Base-by-base conservation (phyloP, 2,329 filamentous ascomycete species). In the Pyricularia sp. region DNA sequence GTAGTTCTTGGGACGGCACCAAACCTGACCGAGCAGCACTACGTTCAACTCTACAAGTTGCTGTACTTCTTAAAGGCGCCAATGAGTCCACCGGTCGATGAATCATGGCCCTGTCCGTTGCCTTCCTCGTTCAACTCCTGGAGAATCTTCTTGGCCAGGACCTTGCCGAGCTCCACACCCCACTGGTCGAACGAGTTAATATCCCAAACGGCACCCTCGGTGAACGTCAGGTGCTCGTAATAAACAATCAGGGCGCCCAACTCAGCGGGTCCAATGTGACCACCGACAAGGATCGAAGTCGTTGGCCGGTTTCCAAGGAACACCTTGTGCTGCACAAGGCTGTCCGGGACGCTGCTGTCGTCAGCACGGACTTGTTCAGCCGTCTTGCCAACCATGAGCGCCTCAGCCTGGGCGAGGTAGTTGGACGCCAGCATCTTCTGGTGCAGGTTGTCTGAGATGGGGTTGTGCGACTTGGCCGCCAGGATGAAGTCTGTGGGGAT, bases 161-260 rank as follows among this genome's bases (percentile, higher is more conserved):
- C 89, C 90, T 99, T 99, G 80, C 95, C 95, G 71, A 99, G 85
- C 86, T 99, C 95, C 64, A 99, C 95, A 82, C 95, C 95, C 95
- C 95, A 99, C 85, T 99, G 95, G 83, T 99, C 95, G 78, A 98
- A 99, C 77, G 90, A 93, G 88, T 99, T 99, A 85, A 99, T 97
- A 83, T 98, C 97, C 95, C 95, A 99, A 78, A 99, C 86, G 68
- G 94, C 94, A 76, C 95, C 95, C 83, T 99, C 95, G 55, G 92
- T 96, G 81, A 99, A 99, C 69, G 95, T 98, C 71, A 98, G 83
- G 83, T 99, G 95, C 86, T 99, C 95, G 82, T 99, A 99, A 87
- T 98, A 99, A 73, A 93, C 94, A 75, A 99, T 99, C 75, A 99
- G 83, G 3, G 95, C 94, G 77, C 95, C 95, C 65, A 99, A 88